Evolutionary conservation across 2,329 filamentous ascomycete species (phyloP), one percentile per base, ranked within the genome.

Genomic region (Aspergillus arachidicola): DNA sequence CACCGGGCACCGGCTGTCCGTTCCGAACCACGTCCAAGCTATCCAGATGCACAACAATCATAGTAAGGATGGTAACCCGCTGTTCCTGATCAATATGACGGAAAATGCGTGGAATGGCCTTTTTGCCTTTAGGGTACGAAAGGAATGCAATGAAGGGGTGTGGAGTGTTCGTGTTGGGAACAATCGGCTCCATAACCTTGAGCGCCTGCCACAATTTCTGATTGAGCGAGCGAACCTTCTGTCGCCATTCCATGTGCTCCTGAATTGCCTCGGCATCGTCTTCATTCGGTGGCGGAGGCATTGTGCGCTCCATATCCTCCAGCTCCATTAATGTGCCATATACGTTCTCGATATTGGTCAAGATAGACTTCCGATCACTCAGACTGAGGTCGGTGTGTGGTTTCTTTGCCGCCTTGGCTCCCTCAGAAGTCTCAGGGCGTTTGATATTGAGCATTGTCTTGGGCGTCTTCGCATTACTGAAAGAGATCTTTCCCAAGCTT

Each of bases 81-180:
- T 98, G 94, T 74, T 97, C 91, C 66, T 94, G 91, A 67, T 91
- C 91, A 58, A 97, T 91, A 73, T 97, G 93, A 50, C 93, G 90
- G 86, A 98, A 98, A 59, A 98, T 91, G 60, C 95, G 92, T 57
- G 93, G 93, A 64, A 99, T 93, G 1, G 92, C 92, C 82, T 95
- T 97, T 82, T 97, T 98, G 73, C 95, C 95, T 83, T 99, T 99
- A 69, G 90, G 88, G 73, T 95, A 96, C 5, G 94, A 96, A 54
- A 99, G 83, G 77, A 99, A 94, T 54, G 94, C 92, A 70, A 99
- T 97, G 80, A 99, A 99, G 0, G 95, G 95, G 76, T 99, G 95
- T 21, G 86, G 83, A 3, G 83, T 82, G 21, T 89, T 84, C 4
- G 91, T 87, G 58, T 90, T 92, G 53, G 83, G 85, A 32, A 87